Evolutionary conservation across 2,329 filamentous ascomycete genomes (phyloP), one percentile per base, ranked within the genome.

Genomic region (Neonectria magnoliae): DNA sequence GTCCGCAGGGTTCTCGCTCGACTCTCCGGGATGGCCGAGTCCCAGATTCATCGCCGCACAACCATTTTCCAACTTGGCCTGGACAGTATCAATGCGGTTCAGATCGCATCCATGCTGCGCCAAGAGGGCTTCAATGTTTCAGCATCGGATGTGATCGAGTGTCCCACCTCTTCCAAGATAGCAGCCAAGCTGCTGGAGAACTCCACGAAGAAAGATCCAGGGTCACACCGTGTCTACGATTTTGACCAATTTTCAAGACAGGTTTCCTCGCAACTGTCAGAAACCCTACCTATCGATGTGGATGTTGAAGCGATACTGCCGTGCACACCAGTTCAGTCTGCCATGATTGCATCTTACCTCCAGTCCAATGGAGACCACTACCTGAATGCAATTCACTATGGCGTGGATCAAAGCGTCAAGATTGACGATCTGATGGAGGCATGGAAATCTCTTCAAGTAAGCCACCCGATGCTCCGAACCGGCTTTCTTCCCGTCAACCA

Each of bases 21-120:
- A 7, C 82, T 96, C 25, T 89, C 91, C 1, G 80, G 82, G 2
- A 78, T 85, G 5, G 76, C 85, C 0, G 60, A 75, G 2, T 72
- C 82, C 0, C 80, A 79, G 0, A 90, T 97, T 51, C 72, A 76
- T 4, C 84, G 83, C 13, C 75, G 85, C 10, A 93, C 89, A 0
- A 93, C 92, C 0, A 93, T 98, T 53, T 97, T 95, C 72, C 89
- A 91, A 62, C 86, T 97, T n/a, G 95, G 95, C 0, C 81, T 98
- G 4, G 94, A 98, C 78, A 98, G 94, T 75, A 96, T 98, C 73
- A 94, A 91, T 65, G 92, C 93, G 0, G 85, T 90, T 5, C 94
- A 97, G 73, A 83, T 97, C 10, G 92, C 93, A 1, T 85, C 88
- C 1, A 80, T 84, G 27, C 81, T 98, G 16, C 88, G 91, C 18